Conservation (phyloP, 1,139 yeast genomes). For the Taphrina flavorubra region DNA sequence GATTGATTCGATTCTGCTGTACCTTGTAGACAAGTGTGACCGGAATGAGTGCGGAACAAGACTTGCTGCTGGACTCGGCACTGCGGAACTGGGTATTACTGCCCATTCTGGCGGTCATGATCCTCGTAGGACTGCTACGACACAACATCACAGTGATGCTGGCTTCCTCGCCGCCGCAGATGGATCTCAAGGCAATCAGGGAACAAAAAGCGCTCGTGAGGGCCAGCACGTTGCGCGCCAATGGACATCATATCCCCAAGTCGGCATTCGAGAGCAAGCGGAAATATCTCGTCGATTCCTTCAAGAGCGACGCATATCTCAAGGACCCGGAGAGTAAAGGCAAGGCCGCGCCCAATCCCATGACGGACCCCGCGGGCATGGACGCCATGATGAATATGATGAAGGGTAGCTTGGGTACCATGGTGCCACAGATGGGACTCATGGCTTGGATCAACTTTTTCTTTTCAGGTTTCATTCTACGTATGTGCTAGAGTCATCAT, state of each 20-base stretch:
- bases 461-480: constrained; percentile 85
- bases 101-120: constrained; percentile 90
- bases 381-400: constrained; percentile 82
- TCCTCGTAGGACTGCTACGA: constrained; percentile 81
- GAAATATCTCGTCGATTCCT: constrained; percentile 55
- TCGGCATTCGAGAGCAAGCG: constrained; percentile 61
- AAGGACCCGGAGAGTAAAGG: constrained; percentile 57
- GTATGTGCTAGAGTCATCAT: constrained; percentile 37
- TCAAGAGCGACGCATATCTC: constrained; percentile 61
- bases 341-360: constrained; percentile 59
- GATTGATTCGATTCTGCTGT: neutral
- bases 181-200: constrained; percentile 60
- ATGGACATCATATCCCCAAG: constrained; percentile 58
- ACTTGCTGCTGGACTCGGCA: constrained; percentile 40
- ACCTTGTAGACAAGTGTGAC: neutral
- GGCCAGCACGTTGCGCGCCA: constrained; percentile 61
- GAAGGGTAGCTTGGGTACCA: constrained; percentile 79
- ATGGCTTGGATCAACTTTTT: constrained; percentile 97
- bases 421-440: constrained; percentile 86
- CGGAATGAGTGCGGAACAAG: constrained; percentile 17
- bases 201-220: constrained; percentile 66
- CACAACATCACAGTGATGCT: constrained; percentile 69
- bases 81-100: constrained; percentile 87
- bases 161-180: constrained; percentile 64
- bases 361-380: constrained; percentile 71